A percentile compares a stretch with the other conserved stretches of the same genome.
These are phyloP conservation scores for Aurinia saxatilis DNA, from an alignment of 345 rosid species.

Conservation along the genomic window DNA sequence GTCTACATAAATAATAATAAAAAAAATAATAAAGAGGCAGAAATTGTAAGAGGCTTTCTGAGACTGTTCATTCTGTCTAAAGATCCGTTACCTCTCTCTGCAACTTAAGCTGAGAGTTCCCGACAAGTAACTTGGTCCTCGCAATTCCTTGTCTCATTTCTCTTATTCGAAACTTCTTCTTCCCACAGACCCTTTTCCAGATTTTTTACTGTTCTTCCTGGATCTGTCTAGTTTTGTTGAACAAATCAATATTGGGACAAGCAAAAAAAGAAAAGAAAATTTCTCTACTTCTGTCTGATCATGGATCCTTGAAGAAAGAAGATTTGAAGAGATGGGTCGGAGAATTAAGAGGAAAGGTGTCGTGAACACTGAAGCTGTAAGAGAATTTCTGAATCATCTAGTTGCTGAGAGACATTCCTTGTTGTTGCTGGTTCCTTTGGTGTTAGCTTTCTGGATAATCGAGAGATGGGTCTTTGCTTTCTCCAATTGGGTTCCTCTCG, in stretches of 20 bases:
- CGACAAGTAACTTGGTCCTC: slow-evolving; percentile 27
- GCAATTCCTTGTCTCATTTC: slow-evolving; percentile 21
- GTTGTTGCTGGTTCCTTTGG: slow-evolving; percentile 48
- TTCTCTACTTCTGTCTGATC: neutral
- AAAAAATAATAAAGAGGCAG: neutral
- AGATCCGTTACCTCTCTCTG: slow-evolving; percentile 25
- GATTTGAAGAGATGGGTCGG: slow-evolving; percentile 38
- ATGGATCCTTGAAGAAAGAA: slow-evolving; percentile 22
- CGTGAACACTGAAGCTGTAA: slow-evolving; percentile 34
- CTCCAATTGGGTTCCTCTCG: slow-evolving; percentile 90
- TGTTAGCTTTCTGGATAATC: slow-evolving; percentile 60
- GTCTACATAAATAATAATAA: neutral
- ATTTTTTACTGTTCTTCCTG: slow-evolving; percentile 7
- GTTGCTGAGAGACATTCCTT: slow-evolving; percentile 55
- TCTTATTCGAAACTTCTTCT: slow-evolving; percentile 12
- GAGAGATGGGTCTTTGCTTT: slow-evolving; percentile 89
- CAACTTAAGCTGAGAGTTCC: slow-evolving; percentile 13
- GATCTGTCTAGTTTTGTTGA: slow-evolving; percentile 24
- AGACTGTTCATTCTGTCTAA: slow-evolving; percentile 23
- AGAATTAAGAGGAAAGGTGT: slow-evolving; percentile 35
- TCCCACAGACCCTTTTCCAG: neutral
- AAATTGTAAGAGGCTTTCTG: neutral
- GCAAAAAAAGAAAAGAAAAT: neutral
- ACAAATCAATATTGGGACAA: neutral
- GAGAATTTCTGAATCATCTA: slow-evolving; percentile 50